These are phyloP conservation scores for Candida endomychidarum DNA, from an alignment of 805 yeast species.

Conservation along the genomic window DNA sequence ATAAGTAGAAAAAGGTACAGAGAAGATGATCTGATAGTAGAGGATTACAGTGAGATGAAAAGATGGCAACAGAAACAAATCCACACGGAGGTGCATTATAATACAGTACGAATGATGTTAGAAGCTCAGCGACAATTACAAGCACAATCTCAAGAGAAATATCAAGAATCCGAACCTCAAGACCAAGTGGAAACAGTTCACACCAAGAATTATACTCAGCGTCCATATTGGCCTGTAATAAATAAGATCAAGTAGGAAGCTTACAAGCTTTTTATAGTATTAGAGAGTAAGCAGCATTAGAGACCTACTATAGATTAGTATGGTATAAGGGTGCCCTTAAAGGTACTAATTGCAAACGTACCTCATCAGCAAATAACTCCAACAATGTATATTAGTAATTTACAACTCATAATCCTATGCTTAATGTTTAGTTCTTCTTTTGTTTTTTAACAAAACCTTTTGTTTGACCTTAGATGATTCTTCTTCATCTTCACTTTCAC, in stretches of 20 bases:
- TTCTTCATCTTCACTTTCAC: conserved; percentile 44
- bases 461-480: conserved; percentile 38
- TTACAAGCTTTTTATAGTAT: too few relatives aligned
- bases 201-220: conserved; percentile 11
- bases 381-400: conserved; percentile 11
- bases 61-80: conserved; percentile 16
- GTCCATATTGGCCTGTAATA: conserved; percentile 17
- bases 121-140: conserved; percentile 14
- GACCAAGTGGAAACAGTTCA: neutral
- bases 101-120: conserved; percentile 15
- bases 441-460: conserved; percentile 65
- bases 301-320: too few relatives aligned
- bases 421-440: conserved; percentile 21
- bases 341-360: neutral
- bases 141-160: neutral
- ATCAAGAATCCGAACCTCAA: neutral
- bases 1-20: conserved; percentile 1
- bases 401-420: conserved; percentile 8
- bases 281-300: too few relatives aligned
- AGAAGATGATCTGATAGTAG: conserved; percentile 1
- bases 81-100: conserved; percentile 12
- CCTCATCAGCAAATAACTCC: neutral
- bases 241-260: conserved; percentile 3
- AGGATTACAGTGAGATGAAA: conserved; percentile 3
- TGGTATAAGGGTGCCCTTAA: too few relatives aligned